Evolutionary conservation across 1,284 basidiomycete genomes (phyloP), one percentile per base, ranked within the genome.

Genomic region (Fomitopsis palustris): DNA sequence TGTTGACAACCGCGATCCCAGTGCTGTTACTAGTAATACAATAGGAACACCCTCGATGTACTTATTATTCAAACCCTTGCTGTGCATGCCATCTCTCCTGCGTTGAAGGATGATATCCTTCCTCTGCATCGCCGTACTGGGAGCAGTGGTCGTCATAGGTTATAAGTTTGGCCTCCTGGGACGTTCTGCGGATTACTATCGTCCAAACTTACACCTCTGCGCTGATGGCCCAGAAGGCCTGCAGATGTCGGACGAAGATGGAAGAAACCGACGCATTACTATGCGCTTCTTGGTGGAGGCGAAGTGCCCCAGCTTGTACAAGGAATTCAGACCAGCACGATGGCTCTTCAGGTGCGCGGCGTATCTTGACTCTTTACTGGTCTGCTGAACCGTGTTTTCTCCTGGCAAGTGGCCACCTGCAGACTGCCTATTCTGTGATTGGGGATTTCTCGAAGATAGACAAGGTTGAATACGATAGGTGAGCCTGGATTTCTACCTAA

Each of bases 381-480:
- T 16, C 31, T 17, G 29, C 56, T 19, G 55, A 53, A 49, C 23
- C 35, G 52, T 57, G 64, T 17, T 65, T n/a, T n/a, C n/a, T n/a
- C 54, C 6, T 17, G 17, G 23, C 8, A 33, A 90, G 87, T 67
- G 90, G 88, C 16, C 88, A 91, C 69, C 65, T 89, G 39, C 88
- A 92, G 66, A 92, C 88, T 3, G 68, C 84, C 14, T 90, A 89
- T 60, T 85, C 82, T 59, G 85, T 85, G 8, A 51, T 85, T 5
- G 88, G 87, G 9, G 81, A 91, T 71, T 95, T 95, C 65, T 84
- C 85, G 1, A 84, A 85, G 60, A 78, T 84, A 43, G 90, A 95
- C 72, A 78, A 78, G 56, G 81, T 94, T 56, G 77, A 79, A 61
- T 94, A 93, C 70, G 79, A 85, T 59, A 80, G 90, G 88, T 86